Evolutionary conservation across 768 basidiomycete species (phyloP), one percentile per base, ranked within the genome.

Genomic region (Pleurotus eryngii): DNA sequence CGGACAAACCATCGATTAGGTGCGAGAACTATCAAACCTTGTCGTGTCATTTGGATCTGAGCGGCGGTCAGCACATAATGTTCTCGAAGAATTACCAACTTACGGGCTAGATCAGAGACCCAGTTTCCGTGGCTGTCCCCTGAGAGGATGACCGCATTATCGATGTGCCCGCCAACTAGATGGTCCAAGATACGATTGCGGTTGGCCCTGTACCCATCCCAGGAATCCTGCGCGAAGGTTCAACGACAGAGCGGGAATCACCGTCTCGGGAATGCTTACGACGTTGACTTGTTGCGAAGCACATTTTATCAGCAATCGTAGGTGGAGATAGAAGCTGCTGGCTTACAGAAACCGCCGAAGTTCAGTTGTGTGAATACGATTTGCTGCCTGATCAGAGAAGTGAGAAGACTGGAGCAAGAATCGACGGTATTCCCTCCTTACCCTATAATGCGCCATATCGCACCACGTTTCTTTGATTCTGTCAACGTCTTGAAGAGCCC

Each of bases 61-160:
- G 11, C 17, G 26, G 24, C 47, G 15, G 27, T 30, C 11, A 50
- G 22, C 14, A 26, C n/a, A 11, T 14, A 48, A 18, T 26, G 46
- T 17, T 26, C 49, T 50, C 24, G n/a, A 26, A 14, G 14, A 35
- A 38, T 14, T 49, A 18, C 43, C 15, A 39, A 72, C 80, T 61
- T 60, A 80, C 81, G 77, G 38, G 80, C 76, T 14, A 82, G 72
- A 62, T 85, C 82, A 46, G 79, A 82, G 11, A 79, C 82, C 83
- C 82, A 84, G 64, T 82, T 83, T 4, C 81, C 81, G 61, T 85
- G 83, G 51, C 80, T 81, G 61, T 85, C 84, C 11, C 84, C 82
- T 14, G 83, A 74, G 17, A 85, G 71, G 55, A 84, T 76, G 57
- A 84, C 63, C 1, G 79, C 79, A 63, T 84, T 84, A 67, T 69